Base-by-base conservation (phyloP, 768 basidiomycete species). In the Lentinula edodes region DNA sequence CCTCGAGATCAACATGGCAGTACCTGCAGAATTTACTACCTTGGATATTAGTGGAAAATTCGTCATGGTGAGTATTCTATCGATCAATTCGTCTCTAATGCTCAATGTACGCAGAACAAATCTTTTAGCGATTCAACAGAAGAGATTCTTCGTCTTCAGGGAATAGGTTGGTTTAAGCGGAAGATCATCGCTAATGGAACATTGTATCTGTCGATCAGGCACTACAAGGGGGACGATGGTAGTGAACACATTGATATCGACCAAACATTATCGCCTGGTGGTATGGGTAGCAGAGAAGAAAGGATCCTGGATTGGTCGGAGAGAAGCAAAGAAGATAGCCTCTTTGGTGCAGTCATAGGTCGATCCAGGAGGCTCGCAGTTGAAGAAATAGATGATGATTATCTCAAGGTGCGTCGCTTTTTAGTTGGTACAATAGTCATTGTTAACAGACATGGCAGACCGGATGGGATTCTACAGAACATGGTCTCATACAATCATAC, bases 101-200 rank as follows among this genome's bases (percentile, higher is more conserved):
- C 23, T 51, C 9, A 46, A 48, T 4, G 8, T 23, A 38, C 45
- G 58, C 62, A 91, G 90, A 90, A 88, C 77, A 91, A 88, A 72
- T 48, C 75, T 1, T 78, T 90, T 58, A 88, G 85, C 43, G 88
- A 87, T 65, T 66, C 69, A 35, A 78, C 79, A 5, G 89, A 91
- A 57, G 77, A 77, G 32, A 86, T 93, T 63, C 83, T 93, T 45
- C 69, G 71, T 36, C 75, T 88, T 2, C 91, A 92, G 70, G 91
- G 91, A 54, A 79, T 93, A 36, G 70, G 85, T 38, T 93, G 90
- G 90, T 62, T 86, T 51, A 88, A 77, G 65, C 83, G 91, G 65
- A 85, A 80, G 61, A 80, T 81, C 28, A 91, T 93, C 66, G 60
- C 68, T 23, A 36, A 76, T 32, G 85, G 80, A 36, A 84, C 81